A percentile compares a stretch with the other conserved stretches of the same genome.
Conservation (phyloP, 2,329 filamentous ascomycete genomes). For the Bipolaris cookei region DNA sequence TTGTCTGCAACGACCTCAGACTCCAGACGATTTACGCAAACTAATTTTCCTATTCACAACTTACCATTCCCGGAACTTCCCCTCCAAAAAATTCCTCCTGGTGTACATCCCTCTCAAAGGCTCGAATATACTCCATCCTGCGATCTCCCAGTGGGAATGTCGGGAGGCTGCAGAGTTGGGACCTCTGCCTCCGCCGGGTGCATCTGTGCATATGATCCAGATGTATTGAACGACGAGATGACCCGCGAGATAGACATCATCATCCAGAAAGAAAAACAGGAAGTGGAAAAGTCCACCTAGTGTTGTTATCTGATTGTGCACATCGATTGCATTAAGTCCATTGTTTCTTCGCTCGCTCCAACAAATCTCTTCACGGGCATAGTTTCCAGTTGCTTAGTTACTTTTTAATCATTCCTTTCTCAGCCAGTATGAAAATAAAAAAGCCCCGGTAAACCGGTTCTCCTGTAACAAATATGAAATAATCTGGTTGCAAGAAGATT, state of each 20-base stretch:
- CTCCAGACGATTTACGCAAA: background rate
- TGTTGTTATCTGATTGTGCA: background rate
- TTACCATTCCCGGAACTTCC: background rate
- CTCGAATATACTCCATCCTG: constrained; percentile 3
- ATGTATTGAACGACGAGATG: background rate
- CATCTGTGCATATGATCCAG: constrained; percentile 1
- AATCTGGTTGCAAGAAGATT: too few relatives aligned
- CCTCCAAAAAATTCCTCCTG: background rate
- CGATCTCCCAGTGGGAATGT: background rate
- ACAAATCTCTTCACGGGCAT: too few relatives aligned
- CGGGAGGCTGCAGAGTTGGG: constrained; percentile 5
- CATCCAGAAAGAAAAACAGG: background rate
- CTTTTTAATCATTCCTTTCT: too few relatives aligned
- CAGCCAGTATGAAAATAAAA: too few relatives aligned
- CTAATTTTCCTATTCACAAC: background rate
- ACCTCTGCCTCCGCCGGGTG: constrained; percentile 12
- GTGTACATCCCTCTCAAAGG: background rate
- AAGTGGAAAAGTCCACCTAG: background rate
- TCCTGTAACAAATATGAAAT: too few relatives aligned
- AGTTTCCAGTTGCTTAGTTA: too few relatives aligned
- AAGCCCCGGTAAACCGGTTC: too few relatives aligned
- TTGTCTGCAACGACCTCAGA: background rate
- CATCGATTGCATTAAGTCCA: too few relatives aligned
- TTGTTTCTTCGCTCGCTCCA: too few relatives aligned
- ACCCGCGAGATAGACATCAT: constrained; percentile 8